Base-by-base conservation (phyloP, 768 basidiomycete genomes). In the Mycena sanguinolenta region DNA sequence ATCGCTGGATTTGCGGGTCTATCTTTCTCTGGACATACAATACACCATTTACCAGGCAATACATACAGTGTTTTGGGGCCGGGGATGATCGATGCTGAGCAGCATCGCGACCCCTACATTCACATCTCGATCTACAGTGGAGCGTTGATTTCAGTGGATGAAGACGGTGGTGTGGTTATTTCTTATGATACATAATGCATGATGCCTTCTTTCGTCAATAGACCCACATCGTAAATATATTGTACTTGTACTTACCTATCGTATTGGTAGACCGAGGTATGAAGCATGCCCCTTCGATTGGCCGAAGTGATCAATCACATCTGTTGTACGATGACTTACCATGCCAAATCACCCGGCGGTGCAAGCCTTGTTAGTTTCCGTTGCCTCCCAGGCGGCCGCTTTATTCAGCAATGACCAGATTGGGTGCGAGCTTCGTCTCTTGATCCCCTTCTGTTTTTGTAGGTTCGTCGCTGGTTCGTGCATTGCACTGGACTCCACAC, bases 61-160 rank as follows among this genome's bases (percentile, higher is more conserved):
- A n/a, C n/a, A n/a, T 49, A 55, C 53, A 30, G 9, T 12, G 4
- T 50, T 62, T 12, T 13, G 25, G 23, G 44, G 39, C 50, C 38
- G n/a, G n/a, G n/a, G n/a, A n/a, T n/a, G n/a, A n/a, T n/a, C n/a
- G n/a, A n/a, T n/a, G n/a, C n/a, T n/a, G n/a, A n/a, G n/a, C n/a
- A 44, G 39, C 46, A 27, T 13, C 1, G 10, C 49, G 8, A 12
- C 27, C 8, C 30, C 63, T 53, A 27, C 46, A 13, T 39, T 0
- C 58, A 54, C 21, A 12, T 64, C 21, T 67, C 71, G n/a, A 25
- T 49, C 5, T 68, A 72, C 23, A 65, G 66, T 21, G 61, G 71
- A 6, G 62, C 71, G 28, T 27, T 72, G 8, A 55, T 63, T 2
- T 72, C 64, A 25, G n/a, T 36, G 16, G n/a, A 4, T 7, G 19